Evolutionary conservation across 805 yeast genomes (phyloP), one percentile per base, ranked within the genome.

Genomic region (Nakazawaea sp.): DNA sequence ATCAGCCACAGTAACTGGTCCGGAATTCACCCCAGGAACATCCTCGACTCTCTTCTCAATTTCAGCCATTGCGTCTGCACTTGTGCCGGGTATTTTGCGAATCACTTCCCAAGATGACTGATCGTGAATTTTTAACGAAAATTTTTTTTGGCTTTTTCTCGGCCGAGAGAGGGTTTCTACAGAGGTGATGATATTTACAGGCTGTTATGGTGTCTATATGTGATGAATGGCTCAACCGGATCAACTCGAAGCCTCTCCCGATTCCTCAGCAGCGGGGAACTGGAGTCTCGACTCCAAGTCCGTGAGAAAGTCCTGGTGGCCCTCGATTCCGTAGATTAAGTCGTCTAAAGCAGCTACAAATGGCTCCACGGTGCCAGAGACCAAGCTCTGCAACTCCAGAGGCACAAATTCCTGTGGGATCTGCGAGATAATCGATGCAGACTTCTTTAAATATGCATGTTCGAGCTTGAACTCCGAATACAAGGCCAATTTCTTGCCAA

Each of bases 301-400:
- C 9, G 40, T 36, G 17, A 36, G 26, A 26, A 25, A 36, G 31
- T 36, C 40, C 26, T 30, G 27, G 16, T 31, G 38, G 16, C 34
- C 38, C 16, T 36, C 40, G 16, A 36, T 12, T 5, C 18, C 7
- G 15, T 25, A 15, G 18, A 36, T 27, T 19, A 37, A 28, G 4
- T 32, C 28, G 18, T 37, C 36, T 19, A 37, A 27, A 12, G 19
- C 21, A 5, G 16, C n/a, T 4, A 35, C 38, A 26, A 35, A 35
- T 4, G 34, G 38, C n/a, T 23, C 18, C 5, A 30, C 12, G 19
- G 21, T 24, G 6, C 21, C 28, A 3, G 15, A 8, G 20, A 35
- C 19, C 7, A 26, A 6, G 5, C 7, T 12, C 5, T 12, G 8
- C 12, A 28, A 12, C 10, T n/a, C 18, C 7, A 5, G 6, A 28